Evolutionary conservation across 192 early-diverging fungal genomes (phyloP).

Genomic region (Gryganskiella cystojenkinii): DNA sequence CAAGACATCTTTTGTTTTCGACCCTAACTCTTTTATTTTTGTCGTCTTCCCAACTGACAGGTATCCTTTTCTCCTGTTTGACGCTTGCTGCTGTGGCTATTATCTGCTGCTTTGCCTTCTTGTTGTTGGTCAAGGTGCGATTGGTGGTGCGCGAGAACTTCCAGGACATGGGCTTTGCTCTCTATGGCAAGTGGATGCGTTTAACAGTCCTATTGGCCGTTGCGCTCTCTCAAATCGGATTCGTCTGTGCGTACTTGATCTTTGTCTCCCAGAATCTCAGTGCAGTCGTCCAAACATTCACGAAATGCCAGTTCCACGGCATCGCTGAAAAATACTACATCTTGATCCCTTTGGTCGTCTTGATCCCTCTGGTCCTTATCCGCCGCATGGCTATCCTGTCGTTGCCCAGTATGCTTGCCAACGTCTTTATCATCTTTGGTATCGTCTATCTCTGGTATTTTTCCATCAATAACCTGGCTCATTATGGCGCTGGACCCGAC

Average conservation of each 20-base stretch:
- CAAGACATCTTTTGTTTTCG: background rate
- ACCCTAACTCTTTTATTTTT: conserved; percentile 33
- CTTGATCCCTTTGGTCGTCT: conserved; percentile 76
- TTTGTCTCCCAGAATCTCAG: conserved; percentile 89
- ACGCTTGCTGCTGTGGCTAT: conserved; percentile 67
- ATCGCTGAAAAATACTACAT: conserved; percentile 76
- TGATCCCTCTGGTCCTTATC: conserved; percentile 77
- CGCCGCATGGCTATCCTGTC: conserved; percentile 68
- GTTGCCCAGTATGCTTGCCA: conserved; percentile 72
- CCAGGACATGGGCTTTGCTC: conserved; percentile 55
- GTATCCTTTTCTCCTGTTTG: conserved; percentile 69
- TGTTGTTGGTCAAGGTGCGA: conserved; percentile 71
- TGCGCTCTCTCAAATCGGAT: conserved; percentile 80
- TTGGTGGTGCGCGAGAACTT: conserved; percentile 69
- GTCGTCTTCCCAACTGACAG: conserved; percentile 61
- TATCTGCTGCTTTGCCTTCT: conserved; percentile 71
- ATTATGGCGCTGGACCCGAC: conserved; percentile 58
- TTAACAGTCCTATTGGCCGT: conserved; percentile 62
- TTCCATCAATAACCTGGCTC: conserved; percentile 58
- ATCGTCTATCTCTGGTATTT: conserved; percentile 73
- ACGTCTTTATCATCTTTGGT: conserved; percentile 80
- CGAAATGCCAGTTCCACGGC: conserved; percentile 66
- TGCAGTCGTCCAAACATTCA: conserved; percentile 76
- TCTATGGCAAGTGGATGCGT: conserved; percentile 49
- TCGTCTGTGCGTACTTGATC: conserved; percentile 89